These are phyloP conservation scores for Yamadazyma olivae DNA, from an alignment of 805 yeast species.

Conservation along the genomic window DNA sequence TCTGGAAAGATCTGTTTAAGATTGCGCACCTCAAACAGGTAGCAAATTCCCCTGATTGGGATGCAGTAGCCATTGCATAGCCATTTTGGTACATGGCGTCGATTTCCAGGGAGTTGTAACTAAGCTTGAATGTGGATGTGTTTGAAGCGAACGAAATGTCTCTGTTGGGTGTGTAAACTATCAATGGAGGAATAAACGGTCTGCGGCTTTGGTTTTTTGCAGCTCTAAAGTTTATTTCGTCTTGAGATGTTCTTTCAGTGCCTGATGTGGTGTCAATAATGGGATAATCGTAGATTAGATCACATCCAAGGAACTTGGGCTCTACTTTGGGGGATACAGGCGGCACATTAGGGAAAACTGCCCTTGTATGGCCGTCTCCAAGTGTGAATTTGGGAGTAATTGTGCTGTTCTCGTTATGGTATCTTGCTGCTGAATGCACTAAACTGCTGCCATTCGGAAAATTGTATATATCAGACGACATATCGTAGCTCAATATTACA, in stretches of 20 bases:
- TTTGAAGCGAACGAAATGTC: constrained; percentile 44
- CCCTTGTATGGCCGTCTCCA: background rate
- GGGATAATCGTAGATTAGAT: constrained; percentile 29
- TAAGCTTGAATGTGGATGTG: constrained; percentile 57
- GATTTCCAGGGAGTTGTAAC: constrained; percentile 45
- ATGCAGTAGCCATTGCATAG: constrained; percentile 45
- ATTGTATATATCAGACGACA: constrained; percentile 50
- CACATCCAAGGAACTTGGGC: constrained; percentile 41
- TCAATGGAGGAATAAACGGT: constrained; percentile 45
- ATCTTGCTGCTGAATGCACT: constrained; percentile 33
- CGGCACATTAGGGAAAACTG: constrained; percentile 9
- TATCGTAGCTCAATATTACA: constrained; percentile 39
- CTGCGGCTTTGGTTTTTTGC: too few relatives aligned
- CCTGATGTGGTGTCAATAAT: background rate
- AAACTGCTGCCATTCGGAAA: constrained; percentile 62
- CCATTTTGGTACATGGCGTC: constrained; percentile 50
- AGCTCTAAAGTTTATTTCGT: background rate
- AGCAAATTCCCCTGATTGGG: constrained; percentile 40
- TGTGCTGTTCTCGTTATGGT: constrained; percentile 14
- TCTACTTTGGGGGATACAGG: background rate
- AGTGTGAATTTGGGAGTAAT: background rate
- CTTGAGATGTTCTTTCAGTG: background rate
- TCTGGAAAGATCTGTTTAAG: constrained; percentile 50
- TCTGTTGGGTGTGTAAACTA: constrained; percentile 50
- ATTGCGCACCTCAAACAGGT: constrained; percentile 58